A percentile compares a stretch with the other conserved stretches of the same genome.
Evolutionary conservation across 169 alveolate species (phyloP).

Genomic region (Condylostoma magnum): DNA sequence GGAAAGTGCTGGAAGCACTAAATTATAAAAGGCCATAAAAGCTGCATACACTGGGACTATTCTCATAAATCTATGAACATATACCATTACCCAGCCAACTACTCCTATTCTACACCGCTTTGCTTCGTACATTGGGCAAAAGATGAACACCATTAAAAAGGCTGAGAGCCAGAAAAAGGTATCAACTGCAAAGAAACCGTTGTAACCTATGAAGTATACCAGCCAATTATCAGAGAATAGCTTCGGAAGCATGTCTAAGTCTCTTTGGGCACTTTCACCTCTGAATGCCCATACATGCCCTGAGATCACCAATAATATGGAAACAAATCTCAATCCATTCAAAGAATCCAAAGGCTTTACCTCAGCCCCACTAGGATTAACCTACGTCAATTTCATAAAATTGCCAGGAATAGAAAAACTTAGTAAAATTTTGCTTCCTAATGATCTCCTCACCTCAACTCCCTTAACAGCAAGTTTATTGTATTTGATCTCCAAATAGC

Average conservation of each 20-base stretch:
- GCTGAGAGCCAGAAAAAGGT: constrained; percentile 24
- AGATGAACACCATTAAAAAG: not conserved
- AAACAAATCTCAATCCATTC: constrained; percentile 14
- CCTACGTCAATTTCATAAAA: not conserved
- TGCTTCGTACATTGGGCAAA: not conserved
- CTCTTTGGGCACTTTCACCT: not conserved
- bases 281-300: not conserved
- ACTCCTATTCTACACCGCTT: not conserved
- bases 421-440: not conserved
- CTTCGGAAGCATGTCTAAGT: not conserved
- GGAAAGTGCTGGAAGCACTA: not conserved
- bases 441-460: too few relatives aligned
- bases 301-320: constrained; percentile 2
- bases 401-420: not conserved
- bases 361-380: not conserved
- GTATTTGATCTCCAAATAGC: not conserved
- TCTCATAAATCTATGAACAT: not conserved
- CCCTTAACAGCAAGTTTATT: not conserved
- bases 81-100: constrained; percentile 12
- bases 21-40: not conserved
- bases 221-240: not conserved
- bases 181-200: constrained; percentile 7
- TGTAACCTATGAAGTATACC: not conserved
- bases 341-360: not conserved
- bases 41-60: constrained; percentile 12